Conservation (phyloP, 176 grass and related monocot species). For the Avena atlantica region DNA sequence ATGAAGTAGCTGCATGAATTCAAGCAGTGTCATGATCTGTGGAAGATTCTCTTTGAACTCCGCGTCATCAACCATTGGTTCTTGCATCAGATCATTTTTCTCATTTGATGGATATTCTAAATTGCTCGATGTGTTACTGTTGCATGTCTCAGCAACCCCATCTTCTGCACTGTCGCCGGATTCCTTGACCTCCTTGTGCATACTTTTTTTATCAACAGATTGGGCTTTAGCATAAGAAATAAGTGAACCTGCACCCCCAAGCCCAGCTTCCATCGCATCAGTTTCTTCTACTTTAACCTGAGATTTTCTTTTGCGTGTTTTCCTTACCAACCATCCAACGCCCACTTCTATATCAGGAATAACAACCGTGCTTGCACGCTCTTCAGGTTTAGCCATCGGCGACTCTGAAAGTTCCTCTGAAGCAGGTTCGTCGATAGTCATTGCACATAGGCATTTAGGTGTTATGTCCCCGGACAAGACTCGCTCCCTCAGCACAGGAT, state of each 20-base stretch:
- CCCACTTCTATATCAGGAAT: conserved; percentile 65
- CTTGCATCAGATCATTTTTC: conserved; percentile 59
- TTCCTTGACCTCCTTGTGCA: conserved; percentile 9
- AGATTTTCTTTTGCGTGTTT: conserved; percentile 89
- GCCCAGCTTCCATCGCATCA: conserved; percentile 54
- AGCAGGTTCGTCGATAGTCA: conserved; percentile 83
- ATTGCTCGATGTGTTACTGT: conserved; percentile 43
- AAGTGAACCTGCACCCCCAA: conserved; percentile 40
- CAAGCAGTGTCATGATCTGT: conserved; percentile 53
- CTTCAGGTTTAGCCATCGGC: conserved; percentile 79
- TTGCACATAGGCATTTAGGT: conserved; percentile 64
- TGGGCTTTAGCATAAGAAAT: conserved; percentile 33
- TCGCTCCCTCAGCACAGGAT: conserved; percentile 61
- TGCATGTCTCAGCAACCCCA: conserved; percentile 32
- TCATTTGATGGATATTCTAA: conserved; percentile 43
- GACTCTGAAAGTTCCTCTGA: conserved; percentile 79
- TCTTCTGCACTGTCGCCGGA: conserved; percentile 4
- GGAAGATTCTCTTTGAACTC: conserved; percentile 58
- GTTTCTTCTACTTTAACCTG: conserved; percentile 72
- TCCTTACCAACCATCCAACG: conserved; percentile 62
- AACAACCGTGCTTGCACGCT: conserved; percentile 72
- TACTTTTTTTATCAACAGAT: conserved; percentile 33
- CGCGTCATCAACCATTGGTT: conserved; percentile 61
- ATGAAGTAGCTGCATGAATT: conserved; percentile 68
- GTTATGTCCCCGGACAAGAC: conserved; percentile 78